Conservation (phyloP, 2,329 filamentous ascomycete genomes). For the Monilinia laxa region DNA sequence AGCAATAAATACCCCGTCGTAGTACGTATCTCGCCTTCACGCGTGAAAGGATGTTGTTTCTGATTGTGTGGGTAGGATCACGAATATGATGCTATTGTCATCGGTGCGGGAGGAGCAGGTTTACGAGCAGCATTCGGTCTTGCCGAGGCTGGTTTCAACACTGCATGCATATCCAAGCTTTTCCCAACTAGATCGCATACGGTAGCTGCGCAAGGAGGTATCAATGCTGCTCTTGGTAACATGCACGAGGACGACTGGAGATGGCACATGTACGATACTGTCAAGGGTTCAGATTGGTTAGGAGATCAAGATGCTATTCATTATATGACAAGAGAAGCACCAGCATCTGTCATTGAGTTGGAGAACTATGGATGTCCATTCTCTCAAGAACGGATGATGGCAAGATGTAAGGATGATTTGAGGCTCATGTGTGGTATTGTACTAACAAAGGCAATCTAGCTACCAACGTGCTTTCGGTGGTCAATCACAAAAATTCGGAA, state of each 20-base stretch:
- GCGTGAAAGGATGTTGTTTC: constrained; percentile 12
- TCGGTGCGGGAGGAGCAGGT: constrained; percentile 61
- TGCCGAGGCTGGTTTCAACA: constrained; percentile 63
- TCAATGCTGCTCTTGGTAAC: constrained; percentile 55
- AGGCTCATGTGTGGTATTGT: not conserved
- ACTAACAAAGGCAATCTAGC: constrained; percentile 44
- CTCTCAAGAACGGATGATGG: constrained; percentile 94
- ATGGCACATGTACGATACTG: constrained; percentile 99
- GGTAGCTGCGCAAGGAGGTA: constrained; percentile 66
- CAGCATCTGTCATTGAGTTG: constrained; percentile 86
- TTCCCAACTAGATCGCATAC: constrained; percentile 61
- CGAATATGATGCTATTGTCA: constrained; percentile 90
- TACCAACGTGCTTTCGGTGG: constrained; percentile 51
- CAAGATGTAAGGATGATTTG: constrained; percentile 65
- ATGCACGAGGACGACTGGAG: constrained; percentile 99
- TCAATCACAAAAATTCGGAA: constrained; percentile 48
- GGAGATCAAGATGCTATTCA: constrained; percentile 97
- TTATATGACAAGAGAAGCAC: constrained; percentile 97
- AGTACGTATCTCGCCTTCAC: constrained; percentile 47
- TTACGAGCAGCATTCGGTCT: constrained; percentile 63
- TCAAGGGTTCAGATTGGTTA: constrained; percentile 97
- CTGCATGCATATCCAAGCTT: constrained; percentile 69
- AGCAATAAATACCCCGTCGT: constrained; percentile 93
- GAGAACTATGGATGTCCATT: constrained; percentile 98
- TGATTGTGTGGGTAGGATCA: constrained; percentile 64